Percentiles rank a stretch among this genome's conserved stretches.
These are phyloP conservation scores for Brassica nigra DNA, from an alignment of 345 rosid genomes.

Conservation along the genomic window DNA sequence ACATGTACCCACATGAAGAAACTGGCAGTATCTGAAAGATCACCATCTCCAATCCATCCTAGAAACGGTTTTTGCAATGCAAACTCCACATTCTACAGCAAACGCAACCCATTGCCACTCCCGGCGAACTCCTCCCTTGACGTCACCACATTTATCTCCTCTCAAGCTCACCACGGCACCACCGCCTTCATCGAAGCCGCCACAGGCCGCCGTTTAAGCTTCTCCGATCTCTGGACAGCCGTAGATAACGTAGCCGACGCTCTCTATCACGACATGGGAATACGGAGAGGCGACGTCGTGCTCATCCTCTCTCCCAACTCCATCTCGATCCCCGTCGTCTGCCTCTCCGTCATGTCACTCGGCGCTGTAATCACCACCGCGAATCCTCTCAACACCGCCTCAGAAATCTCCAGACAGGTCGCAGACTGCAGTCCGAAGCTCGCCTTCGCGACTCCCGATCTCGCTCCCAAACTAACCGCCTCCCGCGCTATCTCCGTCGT, in stretches of 20 bases:
- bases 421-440: slow-evolving; percentile 60
- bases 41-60: slow-evolving; percentile 32
- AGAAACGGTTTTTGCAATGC: slow-evolving; percentile 64
- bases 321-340: slow-evolving; percentile 69
- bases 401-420: slow-evolving; percentile 68
- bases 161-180: slow-evolving; percentile 65
- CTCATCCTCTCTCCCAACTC: slow-evolving; percentile 83
- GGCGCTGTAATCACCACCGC: slow-evolving; percentile 87
- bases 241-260: slow-evolving; percentile 60
- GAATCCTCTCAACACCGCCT: slow-evolving; percentile 78
- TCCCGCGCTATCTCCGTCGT: slow-evolving; percentile 42
- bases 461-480: slow-evolving; percentile 53
- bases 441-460: slow-evolving; percentile 59
- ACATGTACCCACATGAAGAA: not conserved
- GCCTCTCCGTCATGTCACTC: slow-evolving; percentile 81
- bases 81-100: slow-evolving; percentile 66
- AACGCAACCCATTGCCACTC: slow-evolving; percentile 55
- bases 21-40: not conserved
- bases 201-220: slow-evolving; percentile 57
- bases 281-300: slow-evolving; percentile 68
- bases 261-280: slow-evolving; percentile 53
- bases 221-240: slow-evolving; percentile 63
- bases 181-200: slow-evolving; percentile 76
- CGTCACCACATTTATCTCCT: slow-evolving; percentile 73
- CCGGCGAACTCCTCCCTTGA: slow-evolving; percentile 55